phyloP scores from a whole-genome alignment of 371 early-diverging fungal genomes.

The Capillidium rhysosporum region DNA sequence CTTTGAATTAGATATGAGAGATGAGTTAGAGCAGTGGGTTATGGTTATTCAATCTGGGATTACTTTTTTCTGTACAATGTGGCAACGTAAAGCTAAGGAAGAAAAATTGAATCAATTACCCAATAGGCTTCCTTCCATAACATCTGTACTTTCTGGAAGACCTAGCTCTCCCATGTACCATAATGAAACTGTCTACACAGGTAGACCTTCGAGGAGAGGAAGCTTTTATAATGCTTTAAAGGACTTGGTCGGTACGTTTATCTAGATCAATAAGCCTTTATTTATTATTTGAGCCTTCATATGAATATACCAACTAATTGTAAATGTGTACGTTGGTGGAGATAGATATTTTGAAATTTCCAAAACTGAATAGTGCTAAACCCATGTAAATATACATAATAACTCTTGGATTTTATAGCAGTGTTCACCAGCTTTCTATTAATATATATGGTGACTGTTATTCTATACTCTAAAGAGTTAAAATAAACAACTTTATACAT shows the following conservation, averaged over 20 bases:
- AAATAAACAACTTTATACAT: too few relatives aligned
- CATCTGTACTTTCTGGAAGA: not conserved
- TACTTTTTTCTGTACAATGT: slow-evolving; percentile 1
- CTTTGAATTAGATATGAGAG: not conserved
- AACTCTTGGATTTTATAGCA: too few relatives aligned
- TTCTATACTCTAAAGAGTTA: too few relatives aligned
- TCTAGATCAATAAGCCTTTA: too few relatives aligned
- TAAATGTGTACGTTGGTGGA: too few relatives aligned
- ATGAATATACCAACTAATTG: too few relatives aligned
- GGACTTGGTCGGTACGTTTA: slow-evolving; percentile 3
- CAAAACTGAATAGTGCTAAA: too few relatives aligned
- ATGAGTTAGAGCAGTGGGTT: slow-evolving; percentile 1
- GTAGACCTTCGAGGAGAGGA: not conserved
- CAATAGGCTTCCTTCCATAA: not conserved
- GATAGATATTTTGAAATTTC: too few relatives aligned
- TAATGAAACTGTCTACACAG: not conserved
- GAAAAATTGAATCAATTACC: not conserved
- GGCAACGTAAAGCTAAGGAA: slow-evolving; percentile 5
- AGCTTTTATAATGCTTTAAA: slow-evolving; percentile 2
- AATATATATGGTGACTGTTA: too few relatives aligned
- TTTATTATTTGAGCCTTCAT: too few relatives aligned
- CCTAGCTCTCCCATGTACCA: not conserved
- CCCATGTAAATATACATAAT: too few relatives aligned
- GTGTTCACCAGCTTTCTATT: too few relatives aligned
- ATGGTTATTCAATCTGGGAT: not conserved